Evolutionary conservation across 805 yeast genomes (phyloP).

Genomic region (Kluyveromyces dobzhanskii): DNA sequence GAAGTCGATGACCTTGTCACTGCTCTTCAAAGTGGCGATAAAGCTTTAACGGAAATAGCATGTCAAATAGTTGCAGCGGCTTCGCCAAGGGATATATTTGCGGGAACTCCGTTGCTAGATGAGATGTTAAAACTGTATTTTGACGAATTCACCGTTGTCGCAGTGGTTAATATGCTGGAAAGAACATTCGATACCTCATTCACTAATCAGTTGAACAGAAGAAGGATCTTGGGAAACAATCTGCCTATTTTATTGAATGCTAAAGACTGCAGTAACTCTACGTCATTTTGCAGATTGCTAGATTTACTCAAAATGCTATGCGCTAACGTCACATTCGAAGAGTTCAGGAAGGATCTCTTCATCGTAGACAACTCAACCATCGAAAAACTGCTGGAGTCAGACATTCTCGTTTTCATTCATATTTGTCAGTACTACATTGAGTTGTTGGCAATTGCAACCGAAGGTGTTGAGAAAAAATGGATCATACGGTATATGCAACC

Average conservation of each 20-base stretch:
- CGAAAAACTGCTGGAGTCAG: conserved; percentile 9
- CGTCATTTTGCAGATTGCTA: conserved; percentile 16
- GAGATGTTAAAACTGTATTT: conserved; percentile 17
- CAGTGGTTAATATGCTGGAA: conserved; percentile 21
- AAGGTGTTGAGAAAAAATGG: conserved; percentile 11
- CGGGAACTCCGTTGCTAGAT: conserved; percentile 15
- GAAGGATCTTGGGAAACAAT: conserved; percentile 18
- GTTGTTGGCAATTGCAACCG: conserved; percentile 7
- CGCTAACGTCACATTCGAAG: conserved; percentile 9
- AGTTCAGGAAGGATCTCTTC: conserved; percentile 16
- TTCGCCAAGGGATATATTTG: conserved; percentile 21
- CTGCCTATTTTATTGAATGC: conserved; percentile 10
- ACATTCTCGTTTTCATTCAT: conserved; percentile 20
- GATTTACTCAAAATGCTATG: conserved; percentile 14
- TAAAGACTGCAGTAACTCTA: conserved; percentile 11
- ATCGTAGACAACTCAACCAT: conserved; percentile 12
- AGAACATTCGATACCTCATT: conserved; percentile 10
- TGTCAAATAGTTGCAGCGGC: conserved; percentile 22
- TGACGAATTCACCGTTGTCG: conserved; percentile 14
- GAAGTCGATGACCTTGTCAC: conserved; percentile 15
- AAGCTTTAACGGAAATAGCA: conserved; percentile 15
- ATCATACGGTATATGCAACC: conserved; percentile 9
- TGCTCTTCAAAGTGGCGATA: conserved; percentile 17
- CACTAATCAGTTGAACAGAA: conserved; percentile 17
- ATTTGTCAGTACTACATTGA: conserved; percentile 16